Evolutionary conservation across 306 rosid species (phyloP).

Genomic region (Cyamopsis tetragonoloba): DNA sequence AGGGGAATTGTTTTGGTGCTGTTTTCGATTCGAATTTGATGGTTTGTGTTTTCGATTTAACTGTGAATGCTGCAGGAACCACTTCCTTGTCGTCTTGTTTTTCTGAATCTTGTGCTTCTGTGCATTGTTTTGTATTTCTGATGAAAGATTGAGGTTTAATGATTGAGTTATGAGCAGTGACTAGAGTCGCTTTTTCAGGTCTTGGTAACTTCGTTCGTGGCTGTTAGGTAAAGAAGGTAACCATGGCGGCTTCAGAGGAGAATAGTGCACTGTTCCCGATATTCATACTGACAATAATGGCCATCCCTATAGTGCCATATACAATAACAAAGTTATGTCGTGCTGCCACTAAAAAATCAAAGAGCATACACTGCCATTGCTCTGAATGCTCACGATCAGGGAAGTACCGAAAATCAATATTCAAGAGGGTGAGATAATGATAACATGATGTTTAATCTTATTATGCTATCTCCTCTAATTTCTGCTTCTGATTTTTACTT

Average conservation of each 20-base stretch:
- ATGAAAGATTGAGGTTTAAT: not conserved
- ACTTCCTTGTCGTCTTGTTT: not conserved
- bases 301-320: constrained; percentile 86
- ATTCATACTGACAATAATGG: constrained; percentile 94
- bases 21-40: constrained; percentile 1
- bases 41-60: not conserved
- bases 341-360: constrained; percentile 73
- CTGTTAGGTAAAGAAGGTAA: constrained; percentile 29
- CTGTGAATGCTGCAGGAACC: not conserved
- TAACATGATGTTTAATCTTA: not conserved
- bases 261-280: constrained; percentile 86
- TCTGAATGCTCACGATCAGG: constrained; percentile 80
- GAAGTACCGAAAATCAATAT: constrained; percentile 84
- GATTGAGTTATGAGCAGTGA: constrained; percentile 17
- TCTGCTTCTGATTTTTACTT: constrained; percentile 6
- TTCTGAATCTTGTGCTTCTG: not conserved
- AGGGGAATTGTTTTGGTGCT: not conserved
- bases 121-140: not conserved
- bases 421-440: constrained; percentile 62
- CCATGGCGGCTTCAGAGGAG: constrained; percentile 92
- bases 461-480: not conserved
- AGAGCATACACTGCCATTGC: constrained; percentile 89
- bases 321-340: constrained; percentile 76
- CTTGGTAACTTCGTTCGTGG: constrained; percentile 22
- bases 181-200: constrained; percentile 28